Conservation (phyloP, 2,329 filamentous ascomycete genomes). For the Neonectria magnoliae region DNA sequence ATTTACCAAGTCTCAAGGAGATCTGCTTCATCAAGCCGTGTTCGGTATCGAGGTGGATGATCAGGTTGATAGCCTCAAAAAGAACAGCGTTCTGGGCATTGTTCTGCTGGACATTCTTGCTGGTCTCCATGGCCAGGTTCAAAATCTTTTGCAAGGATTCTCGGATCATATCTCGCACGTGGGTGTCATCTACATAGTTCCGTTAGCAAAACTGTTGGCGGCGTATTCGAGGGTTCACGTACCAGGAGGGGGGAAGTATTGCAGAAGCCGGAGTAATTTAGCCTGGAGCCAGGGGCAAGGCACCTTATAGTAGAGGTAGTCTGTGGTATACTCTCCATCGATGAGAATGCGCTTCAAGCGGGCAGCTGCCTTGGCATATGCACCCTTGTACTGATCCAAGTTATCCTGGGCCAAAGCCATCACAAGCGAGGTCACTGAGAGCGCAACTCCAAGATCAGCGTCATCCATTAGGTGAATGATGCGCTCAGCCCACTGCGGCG, state of each 20-base stretch:
- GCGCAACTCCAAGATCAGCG: conserved; percentile 88
- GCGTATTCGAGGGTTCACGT: conserved; percentile 44
- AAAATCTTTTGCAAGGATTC: conserved; percentile 92
- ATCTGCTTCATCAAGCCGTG: conserved; percentile 96
- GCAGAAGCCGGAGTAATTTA: conserved; percentile 88
- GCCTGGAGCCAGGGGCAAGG: conserved; percentile 98
- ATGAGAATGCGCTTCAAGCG: conserved; percentile 89
- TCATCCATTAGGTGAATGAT: conserved; percentile 99
- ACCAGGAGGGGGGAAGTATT: conserved; percentile 97
- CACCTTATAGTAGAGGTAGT: conserved; percentile 99
- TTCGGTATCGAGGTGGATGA: conserved; percentile 97
- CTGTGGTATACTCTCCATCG: conserved; percentile 86
- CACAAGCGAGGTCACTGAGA: conserved; percentile 94
- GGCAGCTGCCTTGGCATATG: conserved; percentile 92
- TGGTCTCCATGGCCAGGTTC: conserved; percentile 89
- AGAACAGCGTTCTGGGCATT: conserved; percentile 98
- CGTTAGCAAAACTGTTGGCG: conserved; percentile 12
- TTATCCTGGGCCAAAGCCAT: conserved; percentile 96
- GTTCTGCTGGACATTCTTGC: conserved; percentile 99
- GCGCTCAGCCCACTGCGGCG: conserved; percentile 95
- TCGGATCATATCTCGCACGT: conserved; percentile 90
- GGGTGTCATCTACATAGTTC: conserved; percentile 78
- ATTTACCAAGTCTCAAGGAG: conserved; percentile 87
- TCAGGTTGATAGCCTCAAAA: conserved; percentile 98
- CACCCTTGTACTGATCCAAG: conserved; percentile 91